Base-by-base conservation (phyloP, 805 yeast species). In the Saccharomycopsis sp. region DNA sequence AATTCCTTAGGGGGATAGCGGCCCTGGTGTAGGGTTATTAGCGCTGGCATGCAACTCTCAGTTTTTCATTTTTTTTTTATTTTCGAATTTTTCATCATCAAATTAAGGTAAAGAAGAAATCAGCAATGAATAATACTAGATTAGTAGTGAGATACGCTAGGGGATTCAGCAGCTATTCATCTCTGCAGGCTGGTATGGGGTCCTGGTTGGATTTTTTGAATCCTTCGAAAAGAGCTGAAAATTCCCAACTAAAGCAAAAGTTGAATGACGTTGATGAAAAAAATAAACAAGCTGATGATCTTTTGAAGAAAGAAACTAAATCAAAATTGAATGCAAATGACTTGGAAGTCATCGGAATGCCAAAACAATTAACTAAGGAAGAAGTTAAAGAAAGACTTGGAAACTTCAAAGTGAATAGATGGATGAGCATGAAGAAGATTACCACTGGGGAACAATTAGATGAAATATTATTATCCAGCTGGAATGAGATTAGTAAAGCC, bases 291-390 rank as follows among this genome's bases (percentile, higher is more conserved):
- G 50, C 50, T 14, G 47, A 38, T 27, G 26, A 40, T n/a, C 35
- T 22, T 3, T 28, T 41, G 20, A 32, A 36, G 9, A 22, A 38
- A 16, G 36, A 39, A 17, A 28, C 17, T 20, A 29, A 28, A 8
- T 11, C 36, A 3, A 38, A 17, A n/a, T 9, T 20, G 9, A 23
- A 21, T 14, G 34, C 32, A n/a, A 20, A 16, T 20, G 36, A 44
- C 9, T 29, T 49, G 31, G 47, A 49, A 26, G 47, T 47, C 23
- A 42, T 49, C 36, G 52, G 52, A 24, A 4, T 31, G 27, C 52
- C 52, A n/a, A 13, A 17, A n/a, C 38, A 40, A 16, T 21, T 41
- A 7, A 38, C 41, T n/a, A 32, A 36, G 20, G 52, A 33, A 40
- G 47, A 49, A 14, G 33, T 43, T 16, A 21, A 26, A 13, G 32